Evolutionary conservation across 306 rosid species (phyloP), one percentile per base, ranked within the genome.

Genomic region (Lupinus albus): DNA sequence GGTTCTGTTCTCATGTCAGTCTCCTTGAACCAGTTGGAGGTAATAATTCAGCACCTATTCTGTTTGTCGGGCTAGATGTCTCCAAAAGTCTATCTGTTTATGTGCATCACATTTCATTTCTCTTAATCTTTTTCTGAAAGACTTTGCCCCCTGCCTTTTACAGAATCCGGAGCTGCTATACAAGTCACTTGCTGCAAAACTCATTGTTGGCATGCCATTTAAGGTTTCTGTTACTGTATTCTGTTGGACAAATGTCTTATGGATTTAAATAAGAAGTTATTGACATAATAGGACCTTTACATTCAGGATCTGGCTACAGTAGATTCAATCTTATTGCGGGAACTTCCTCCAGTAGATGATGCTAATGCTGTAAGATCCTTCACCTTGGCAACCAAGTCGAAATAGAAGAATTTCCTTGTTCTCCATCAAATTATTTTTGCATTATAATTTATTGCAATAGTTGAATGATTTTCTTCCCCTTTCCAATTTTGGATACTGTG

Each of bases 1-100:
- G 99, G 99, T 55, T 93, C 99, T 57, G 99, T 93, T 79, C 96
- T 93, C 74, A 84, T 90, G 96, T 76, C 99, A 56, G 92, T 90
- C 64, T 79, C 97, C 59, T 80, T 86, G 77, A 89, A 88, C 74
- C 96, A 93, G 57, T 82, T 93, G 30, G 90, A 93, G 96, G 99
- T 93, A 78, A 56, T 76, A 10, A 48, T 50, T 63, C 32, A 36
- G 57, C 18, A 33, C 35, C 59, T 61, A 16, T 30, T 59, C 38
- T 42, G 18, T 68, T 50, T 63, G 11, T 50, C 36, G 50, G 49
- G 58, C 53, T 33, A 35, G 35, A 67, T 52, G 15, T 53, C 50
- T 66, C 39, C 21, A 11, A 4, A 36, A 50, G 53, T 76, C 14
- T 67, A 51, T 75, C 7, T 58, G 25, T 64, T 51, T 71, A 9